Conservation (phyloP, 2,329 filamentous ascomycete species). For the Monilinia vaccinii-corymbosi region DNA sequence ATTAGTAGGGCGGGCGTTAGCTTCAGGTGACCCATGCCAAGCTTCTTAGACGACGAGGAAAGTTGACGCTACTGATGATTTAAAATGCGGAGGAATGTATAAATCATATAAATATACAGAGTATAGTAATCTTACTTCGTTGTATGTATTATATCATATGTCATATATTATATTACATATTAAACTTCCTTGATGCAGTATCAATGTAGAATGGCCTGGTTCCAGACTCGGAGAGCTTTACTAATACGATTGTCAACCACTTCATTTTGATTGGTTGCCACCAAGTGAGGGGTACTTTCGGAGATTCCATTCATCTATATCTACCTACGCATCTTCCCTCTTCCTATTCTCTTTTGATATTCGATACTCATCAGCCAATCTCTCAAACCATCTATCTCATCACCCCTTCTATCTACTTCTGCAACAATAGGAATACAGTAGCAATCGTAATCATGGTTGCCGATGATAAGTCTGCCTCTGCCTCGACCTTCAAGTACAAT, state of each 20-base stretch:
- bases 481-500: conserved; percentile 43
- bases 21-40: too few relatives aligned
- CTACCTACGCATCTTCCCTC: background rate
- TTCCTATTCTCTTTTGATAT: background rate
- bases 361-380: background rate
- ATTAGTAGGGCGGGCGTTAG: too few relatives aligned
- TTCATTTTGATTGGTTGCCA: conserved; percentile 7
- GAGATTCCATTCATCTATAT: background rate
- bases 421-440: background rate
- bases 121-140: too few relatives aligned
- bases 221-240: conserved; percentile 9
- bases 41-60: too few relatives aligned
- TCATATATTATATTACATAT: too few relatives aligned
- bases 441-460: conserved; percentile 33
- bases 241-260: conserved; percentile 9
- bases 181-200: background rate
- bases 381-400: background rate
- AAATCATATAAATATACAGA: too few relatives aligned
- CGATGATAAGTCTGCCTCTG: conserved; percentile 36
- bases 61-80: too few relatives aligned
- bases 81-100: too few relatives aligned
- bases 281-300: background rate
- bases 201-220: background rate
- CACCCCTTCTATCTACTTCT: background rate
- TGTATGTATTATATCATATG: too few relatives aligned